These are phyloP conservation scores for Diatrype stigma DNA, from an alignment of 2,329 filamentous ascomycete species.

Conservation along the genomic window DNA sequence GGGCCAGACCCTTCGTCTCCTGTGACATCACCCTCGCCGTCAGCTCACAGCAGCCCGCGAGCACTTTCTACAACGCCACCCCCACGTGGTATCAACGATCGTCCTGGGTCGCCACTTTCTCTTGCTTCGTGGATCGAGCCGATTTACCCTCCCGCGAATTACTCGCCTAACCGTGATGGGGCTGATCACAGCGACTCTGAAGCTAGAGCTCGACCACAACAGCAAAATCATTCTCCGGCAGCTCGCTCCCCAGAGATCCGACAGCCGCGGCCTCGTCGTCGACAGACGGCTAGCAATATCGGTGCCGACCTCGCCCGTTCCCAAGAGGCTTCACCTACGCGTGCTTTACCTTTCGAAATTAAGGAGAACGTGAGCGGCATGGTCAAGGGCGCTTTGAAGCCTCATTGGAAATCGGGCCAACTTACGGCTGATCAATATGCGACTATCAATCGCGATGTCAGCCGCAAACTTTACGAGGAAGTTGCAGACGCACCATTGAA, in stretches of 20 bases:
- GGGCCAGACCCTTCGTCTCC: conserved; percentile 53
- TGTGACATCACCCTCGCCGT: conserved; percentile 59
- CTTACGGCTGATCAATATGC: conserved; percentile 89
- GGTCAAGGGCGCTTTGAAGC: conserved; percentile 77
- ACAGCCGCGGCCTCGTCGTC: conserved; percentile 48
- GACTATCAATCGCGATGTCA: conserved; percentile 85
- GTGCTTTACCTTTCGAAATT: conserved; percentile 69
- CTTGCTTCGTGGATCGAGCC: conserved; percentile 71
- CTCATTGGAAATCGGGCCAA: conserved; percentile 73
- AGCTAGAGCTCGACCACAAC: conserved; percentile 29
- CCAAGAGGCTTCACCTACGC: conserved; percentile 64
- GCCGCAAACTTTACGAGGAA: conserved; percentile 78
- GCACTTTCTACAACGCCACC: conserved; percentile 67
- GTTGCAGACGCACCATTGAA: conserved; percentile 55
- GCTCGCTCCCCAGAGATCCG: conserved; percentile 42
- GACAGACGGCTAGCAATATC: conserved; percentile 38
- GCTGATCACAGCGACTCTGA: conserved; percentile 46
- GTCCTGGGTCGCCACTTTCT: conserved; percentile 61
- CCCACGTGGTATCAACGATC: conserved; percentile 55
- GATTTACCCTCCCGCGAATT: conserved; percentile 69
- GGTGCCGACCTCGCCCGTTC: conserved; percentile 39
- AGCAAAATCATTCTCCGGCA: conserved; percentile 24
- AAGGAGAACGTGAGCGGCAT: conserved; percentile 88
- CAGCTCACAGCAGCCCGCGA: conserved; percentile 62
- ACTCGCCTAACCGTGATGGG: conserved; percentile 53